A percentile compares a stretch with the other conserved stretches of the same genome.
phyloP scores from a whole-genome alignment of 306 rosid genomes.

The Trifolium dubium region DNA sequence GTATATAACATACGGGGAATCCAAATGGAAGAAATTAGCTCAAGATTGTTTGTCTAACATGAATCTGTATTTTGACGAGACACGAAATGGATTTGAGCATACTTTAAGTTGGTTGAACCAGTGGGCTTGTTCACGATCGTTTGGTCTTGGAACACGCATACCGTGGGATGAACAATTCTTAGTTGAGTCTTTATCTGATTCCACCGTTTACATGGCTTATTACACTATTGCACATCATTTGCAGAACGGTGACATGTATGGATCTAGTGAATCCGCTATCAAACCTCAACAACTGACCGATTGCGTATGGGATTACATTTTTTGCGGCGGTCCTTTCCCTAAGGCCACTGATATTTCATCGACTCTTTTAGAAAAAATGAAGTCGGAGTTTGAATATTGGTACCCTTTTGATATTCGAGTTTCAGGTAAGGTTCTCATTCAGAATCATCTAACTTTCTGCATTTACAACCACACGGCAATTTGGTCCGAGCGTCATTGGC shows the following conservation, averaged over 20 bases:
- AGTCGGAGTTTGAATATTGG: conserved; percentile 92
- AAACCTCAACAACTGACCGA: conserved; percentile 80
- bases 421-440: conserved; percentile 89
- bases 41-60: conserved; percentile 78
- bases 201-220: conserved; percentile 94
- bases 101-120: conserved; percentile 87
- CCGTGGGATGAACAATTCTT: conserved; percentile 90
- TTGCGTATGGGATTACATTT: conserved; percentile 79
- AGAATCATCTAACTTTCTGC: conserved; percentile 83
- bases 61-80: conserved; percentile 71
- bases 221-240: conserved; percentile 79
- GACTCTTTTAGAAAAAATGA: conserved; percentile 66
- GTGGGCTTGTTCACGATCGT: conserved; percentile 94
- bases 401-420: conserved; percentile 90
- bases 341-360: conserved; percentile 63
- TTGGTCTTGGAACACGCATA: conserved; percentile 90
- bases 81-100: conserved; percentile 87
- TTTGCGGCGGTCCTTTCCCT: conserved; percentile 70
- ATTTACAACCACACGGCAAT: conserved; percentile 87
- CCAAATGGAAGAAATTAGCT: conserved; percentile 77
- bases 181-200: conserved; percentile 89
- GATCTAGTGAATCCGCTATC: conserved; percentile 51
- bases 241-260: conserved; percentile 79
- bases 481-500: conserved; percentile 77
- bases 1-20: conserved; percentile 88